Evolutionary conservation across 169 alveolate species (phyloP).

Genomic region (Miamiensis avidus): DNA sequence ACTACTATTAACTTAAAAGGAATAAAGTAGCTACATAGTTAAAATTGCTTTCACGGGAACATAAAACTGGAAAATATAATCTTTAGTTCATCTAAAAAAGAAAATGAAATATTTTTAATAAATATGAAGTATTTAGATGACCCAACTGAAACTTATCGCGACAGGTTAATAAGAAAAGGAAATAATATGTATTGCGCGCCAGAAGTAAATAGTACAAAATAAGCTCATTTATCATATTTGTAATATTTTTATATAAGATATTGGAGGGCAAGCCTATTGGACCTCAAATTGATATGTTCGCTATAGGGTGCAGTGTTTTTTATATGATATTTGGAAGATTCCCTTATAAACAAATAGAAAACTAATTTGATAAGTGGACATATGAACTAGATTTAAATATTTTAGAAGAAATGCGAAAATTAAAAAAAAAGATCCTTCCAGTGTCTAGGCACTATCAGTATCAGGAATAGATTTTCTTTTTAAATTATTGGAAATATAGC

Average conservation of each 20-base stretch:
- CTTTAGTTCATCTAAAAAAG: conserved; percentile 18
- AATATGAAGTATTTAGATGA: conserved; percentile 16
- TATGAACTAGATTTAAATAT: conserved; percentile 22
- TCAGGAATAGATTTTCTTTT: conserved; percentile 19
- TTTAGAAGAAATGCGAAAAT: conserved; percentile 11
- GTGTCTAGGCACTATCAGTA: not conserved
- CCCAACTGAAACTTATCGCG: conserved; percentile 3
- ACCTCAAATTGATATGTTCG: conserved; percentile 19
- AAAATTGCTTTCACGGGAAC: conserved; percentile 18
- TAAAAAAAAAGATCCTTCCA: conserved; percentile 3
- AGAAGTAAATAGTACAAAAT: not conserved
- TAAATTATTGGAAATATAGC: not conserved
- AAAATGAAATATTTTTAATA: conserved; percentile 14
- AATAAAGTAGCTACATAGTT: conserved; percentile 7
- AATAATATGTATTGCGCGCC: conserved; percentile 20
- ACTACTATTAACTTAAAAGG: not conserved
- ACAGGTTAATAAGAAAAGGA: conserved; percentile 19
- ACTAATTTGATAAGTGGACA: not conserved
- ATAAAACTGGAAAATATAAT: conserved; percentile 22
- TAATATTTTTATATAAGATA: not conserved
- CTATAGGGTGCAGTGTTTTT: conserved; percentile 9
- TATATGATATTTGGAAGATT: conserved; percentile 14
- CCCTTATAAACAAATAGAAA: conserved; percentile 5
- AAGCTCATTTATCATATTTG: too few relatives aligned
- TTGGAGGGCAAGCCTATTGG: conserved; percentile 4